A percentile compares a stretch with the other conserved stretches of the same genome.
Conservation (phyloP, 129 eudicot species). For the Gnaphalium uliginosum region DNA sequence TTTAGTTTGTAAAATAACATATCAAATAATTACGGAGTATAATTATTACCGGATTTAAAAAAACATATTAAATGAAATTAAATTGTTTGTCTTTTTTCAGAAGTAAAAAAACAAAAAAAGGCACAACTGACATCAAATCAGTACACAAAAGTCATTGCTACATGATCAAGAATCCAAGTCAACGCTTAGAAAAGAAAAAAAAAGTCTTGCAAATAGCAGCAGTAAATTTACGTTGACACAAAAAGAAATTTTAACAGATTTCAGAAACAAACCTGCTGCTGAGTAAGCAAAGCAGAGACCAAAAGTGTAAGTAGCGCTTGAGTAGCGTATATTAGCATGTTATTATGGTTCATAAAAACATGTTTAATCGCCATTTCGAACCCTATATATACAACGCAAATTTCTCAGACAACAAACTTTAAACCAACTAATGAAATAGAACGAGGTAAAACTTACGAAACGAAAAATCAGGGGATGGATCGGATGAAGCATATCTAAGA, state of each 20-base stretch:
- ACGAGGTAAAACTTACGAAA: slow-evolving; percentile 29
- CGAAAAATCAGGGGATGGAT: slow-evolving; percentile 29
- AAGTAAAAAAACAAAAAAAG: no score
- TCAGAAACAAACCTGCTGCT: slow-evolving; percentile 32
- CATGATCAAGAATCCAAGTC: neutral
- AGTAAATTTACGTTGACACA: neutral
- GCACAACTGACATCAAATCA: neutral
- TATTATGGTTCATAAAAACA: neutral
- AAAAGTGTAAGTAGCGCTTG: slow-evolving; percentile 36
- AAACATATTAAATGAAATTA: no score
- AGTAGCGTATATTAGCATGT: slow-evolving; percentile 38
- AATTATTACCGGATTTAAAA: no score
- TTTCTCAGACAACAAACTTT: neutral
- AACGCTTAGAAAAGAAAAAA: no score
- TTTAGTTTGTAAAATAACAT: no score
- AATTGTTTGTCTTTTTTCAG: no score
- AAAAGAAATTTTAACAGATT: no score
- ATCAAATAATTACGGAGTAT: no score
- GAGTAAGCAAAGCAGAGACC: slow-evolving; percentile 31
- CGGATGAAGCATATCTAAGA: slow-evolving; percentile 34
- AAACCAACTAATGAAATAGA: no score
- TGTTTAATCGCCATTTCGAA: neutral
- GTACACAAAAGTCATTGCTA: neutral
- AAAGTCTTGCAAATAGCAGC: neutral
- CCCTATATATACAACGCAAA: neutral